Conservation (phyloP, 2,329 filamentous ascomycete species). For the Aspergillus intermedius region DNA sequence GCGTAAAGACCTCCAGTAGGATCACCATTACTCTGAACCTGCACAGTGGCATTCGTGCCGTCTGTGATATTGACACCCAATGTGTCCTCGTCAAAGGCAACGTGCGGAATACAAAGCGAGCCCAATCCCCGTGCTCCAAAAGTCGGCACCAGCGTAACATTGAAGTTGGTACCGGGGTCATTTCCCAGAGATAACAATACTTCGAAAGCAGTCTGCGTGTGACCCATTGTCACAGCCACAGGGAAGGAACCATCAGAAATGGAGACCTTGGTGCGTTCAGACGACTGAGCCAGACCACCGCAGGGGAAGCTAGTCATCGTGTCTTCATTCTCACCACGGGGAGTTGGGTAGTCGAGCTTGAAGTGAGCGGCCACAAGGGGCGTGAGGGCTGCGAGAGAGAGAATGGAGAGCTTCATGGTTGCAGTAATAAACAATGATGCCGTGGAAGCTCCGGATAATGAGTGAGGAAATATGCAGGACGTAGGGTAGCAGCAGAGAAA, state of each 20-base stretch:
- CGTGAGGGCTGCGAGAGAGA: slow-evolving; percentile 35
- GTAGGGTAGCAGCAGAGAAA: not conserved
- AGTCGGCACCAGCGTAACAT: slow-evolving; percentile 59
- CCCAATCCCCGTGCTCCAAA: slow-evolving; percentile 56
- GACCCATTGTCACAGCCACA: slow-evolving; percentile 47
- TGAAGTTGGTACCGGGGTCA: slow-evolving; percentile 56
- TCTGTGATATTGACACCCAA: slow-evolving; percentile 47
- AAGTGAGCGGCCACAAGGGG: slow-evolving; percentile 51
- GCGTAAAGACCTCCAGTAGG: slow-evolving; percentile 60
- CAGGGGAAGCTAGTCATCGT: slow-evolving; percentile 44
- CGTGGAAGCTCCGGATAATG: not conserved
- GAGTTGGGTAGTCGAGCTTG: slow-evolving; percentile 46
- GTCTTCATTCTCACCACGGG: slow-evolving; percentile 46
- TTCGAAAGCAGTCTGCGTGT: slow-evolving; percentile 47
- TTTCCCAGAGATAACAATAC: slow-evolving; percentile 49
- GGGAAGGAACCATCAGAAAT: slow-evolving; percentile 44
- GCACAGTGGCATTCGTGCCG: slow-evolving; percentile 59
- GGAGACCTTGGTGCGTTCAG: slow-evolving; percentile 44
- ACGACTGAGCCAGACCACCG: slow-evolving; percentile 43
- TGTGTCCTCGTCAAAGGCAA: slow-evolving; percentile 34
- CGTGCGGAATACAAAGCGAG: slow-evolving; percentile 58
- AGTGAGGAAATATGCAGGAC: not conserved
- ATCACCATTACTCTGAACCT: slow-evolving; percentile 60
- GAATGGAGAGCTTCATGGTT: slow-evolving; percentile 28
- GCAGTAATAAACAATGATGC: not conserved